Base-by-base conservation (phyloP, 306 rosid species). In the Rosa persica region DNA sequence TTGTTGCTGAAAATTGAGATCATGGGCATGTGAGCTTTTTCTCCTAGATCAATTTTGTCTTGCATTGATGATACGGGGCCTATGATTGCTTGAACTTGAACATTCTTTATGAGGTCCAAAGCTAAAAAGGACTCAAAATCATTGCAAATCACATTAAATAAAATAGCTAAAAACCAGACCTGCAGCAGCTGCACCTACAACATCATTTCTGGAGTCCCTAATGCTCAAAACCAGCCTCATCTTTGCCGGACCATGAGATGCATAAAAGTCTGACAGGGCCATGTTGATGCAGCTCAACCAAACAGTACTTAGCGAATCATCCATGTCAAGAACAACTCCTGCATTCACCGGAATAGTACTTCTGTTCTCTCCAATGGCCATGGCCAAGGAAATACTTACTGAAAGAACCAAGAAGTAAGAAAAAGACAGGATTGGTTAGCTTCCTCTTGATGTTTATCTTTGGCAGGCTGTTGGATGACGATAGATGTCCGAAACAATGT, bases 31-130 rank as follows among this genome's bases (percentile, higher is more conserved):
- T 57, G 66, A 12, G 79, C 82, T 36, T 80, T 66, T 5, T 80
- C 55, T 42, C 82, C 89, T 0, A 85, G 75, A 13, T 65, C 47
- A 19, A 82, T 76, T 0, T 23, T 10, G 40, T 84, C 78, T 27
- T 85, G 80, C 78, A 54, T 76, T 17, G 84, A 82, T 27, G 57
- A 61, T 46, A 0, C 40, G 16, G 83, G 83, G 20, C 87, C 89
- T 8, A 80, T 20, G 39, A 88, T 86, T 5, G 88, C 92, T 73
- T 84, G n/a, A 6, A 90, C 89, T 79, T 85, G 8, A 27, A 68
- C 87, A n/a, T 84, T 82, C 20, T 85, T 48, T 74, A 88, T 87
- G 1, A 87, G 83, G 70, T 88, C 89, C 5, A 65, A 3, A 25
- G 83, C 90, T 90, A 58, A 23, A 58, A 23, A 25, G 6, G 36